Evolutionary conservation across 352 stramenopile genomes (phyloP).

Genomic region (Phytophthora tubulina): DNA sequence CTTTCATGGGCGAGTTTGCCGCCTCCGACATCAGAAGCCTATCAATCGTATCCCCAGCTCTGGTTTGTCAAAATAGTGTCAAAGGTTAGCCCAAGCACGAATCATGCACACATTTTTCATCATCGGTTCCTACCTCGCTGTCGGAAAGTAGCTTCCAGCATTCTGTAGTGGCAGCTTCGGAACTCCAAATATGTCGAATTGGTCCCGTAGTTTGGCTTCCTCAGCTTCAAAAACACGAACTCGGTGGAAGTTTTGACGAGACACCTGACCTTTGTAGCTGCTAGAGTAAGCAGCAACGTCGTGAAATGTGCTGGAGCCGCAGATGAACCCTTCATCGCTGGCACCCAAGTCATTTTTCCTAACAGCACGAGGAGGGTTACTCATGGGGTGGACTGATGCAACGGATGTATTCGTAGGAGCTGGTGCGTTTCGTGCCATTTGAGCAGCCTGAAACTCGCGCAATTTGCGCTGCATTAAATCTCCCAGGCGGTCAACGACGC

Average conservation of each 20-base stretch:
- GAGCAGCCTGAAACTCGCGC: constrained; percentile 52
- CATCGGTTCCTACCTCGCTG: constrained; percentile 20
- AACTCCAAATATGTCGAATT: constrained; percentile 74
- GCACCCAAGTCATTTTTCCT: constrained; percentile 40
- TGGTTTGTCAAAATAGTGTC: background rate
- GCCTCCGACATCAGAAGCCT: constrained; percentile 48
- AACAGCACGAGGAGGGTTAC: constrained; percentile 27
- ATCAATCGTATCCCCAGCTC: constrained; percentile 61
- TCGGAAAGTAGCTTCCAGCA: constrained; percentile 14
- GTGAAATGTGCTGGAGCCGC: constrained; percentile 63
- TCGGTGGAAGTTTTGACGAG: constrained; percentile 56
- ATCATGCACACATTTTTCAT: background rate
- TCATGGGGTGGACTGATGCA: constrained; percentile 23
- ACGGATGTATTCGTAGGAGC: background rate
- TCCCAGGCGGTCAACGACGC: constrained; percentile 58
- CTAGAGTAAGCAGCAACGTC: constrained; percentile 64
- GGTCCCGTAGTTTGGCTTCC: constrained; percentile 58
- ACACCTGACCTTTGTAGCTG: constrained; percentile 71
- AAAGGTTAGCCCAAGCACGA: background rate
- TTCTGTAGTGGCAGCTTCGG: constrained; percentile 52
- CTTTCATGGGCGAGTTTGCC: constrained; percentile 34
- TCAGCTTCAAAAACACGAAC: constrained; percentile 69
- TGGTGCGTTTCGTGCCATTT: constrained; percentile 48
- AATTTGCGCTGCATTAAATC: constrained; percentile 78
- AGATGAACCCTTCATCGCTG: constrained; percentile 66